A percentile compares a stretch with the other conserved stretches of the same genome.
These are phyloP conservation scores for Saccharomycopsis javanensis DNA, from an alignment of 805 yeast genomes.

Conservation along the genomic window DNA sequence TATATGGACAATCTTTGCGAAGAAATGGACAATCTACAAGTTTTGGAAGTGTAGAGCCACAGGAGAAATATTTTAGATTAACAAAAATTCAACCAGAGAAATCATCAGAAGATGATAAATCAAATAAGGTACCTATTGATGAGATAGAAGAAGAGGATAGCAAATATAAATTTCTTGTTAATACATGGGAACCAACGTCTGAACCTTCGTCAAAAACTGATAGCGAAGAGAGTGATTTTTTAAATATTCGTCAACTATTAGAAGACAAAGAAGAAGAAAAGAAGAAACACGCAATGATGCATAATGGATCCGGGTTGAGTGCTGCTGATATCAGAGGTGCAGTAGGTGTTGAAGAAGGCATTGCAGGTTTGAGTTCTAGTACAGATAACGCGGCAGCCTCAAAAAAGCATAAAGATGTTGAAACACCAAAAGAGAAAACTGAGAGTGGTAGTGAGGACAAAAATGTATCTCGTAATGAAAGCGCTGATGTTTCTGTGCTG, in stretches of 20 bases:
- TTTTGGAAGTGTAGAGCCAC: constrained; percentile 15
- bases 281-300: constrained; percentile 11
- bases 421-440: not conserved
- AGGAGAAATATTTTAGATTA: constrained; percentile 26
- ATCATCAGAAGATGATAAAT: constrained; percentile 13
- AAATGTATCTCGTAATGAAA: not conserved
- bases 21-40: constrained; percentile 23
- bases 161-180: constrained; percentile 27
- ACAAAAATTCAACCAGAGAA: constrained; percentile 29
- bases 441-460: not conserved
- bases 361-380: constrained; percentile 17
- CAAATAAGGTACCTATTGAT: not conserved
- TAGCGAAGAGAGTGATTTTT: constrained; percentile 27
- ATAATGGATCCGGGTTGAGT: constrained; percentile 24
- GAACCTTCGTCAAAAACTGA: constrained; percentile 12
- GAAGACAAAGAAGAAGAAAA: constrained; percentile 21
- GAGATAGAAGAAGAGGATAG: constrained; percentile 9
- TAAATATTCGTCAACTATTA: constrained; percentile 27
- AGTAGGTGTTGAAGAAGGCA: constrained; percentile 28
- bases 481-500: not conserved
- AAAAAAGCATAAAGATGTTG: not conserved
- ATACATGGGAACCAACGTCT: constrained; percentile 26
- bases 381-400: constrained; percentile 6
- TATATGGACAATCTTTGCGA: constrained; percentile 28
- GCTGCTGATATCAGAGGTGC: constrained; percentile 35